Base-by-base conservation (phyloP, 805 yeast species). In the Wilhelminamyces savonicus region DNA sequence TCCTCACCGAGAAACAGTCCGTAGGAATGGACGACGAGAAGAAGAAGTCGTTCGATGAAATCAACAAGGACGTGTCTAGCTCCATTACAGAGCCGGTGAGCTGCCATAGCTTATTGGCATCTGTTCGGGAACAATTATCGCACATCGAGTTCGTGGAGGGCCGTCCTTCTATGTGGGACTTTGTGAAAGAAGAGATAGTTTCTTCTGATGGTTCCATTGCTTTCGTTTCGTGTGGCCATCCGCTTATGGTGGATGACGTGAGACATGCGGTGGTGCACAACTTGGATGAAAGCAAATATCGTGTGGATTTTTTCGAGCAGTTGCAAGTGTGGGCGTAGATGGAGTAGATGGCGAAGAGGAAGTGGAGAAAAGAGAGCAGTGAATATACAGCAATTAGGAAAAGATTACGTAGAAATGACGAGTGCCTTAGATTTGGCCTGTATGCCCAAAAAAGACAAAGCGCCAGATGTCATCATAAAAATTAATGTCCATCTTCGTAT, bases 101-200 rank as follows among this genome's bases (percentile, higher is more conserved):
- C n/a, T n/a, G n/a, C n/a, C n/a, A n/a, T n/a, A n/a, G n/a, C n/a
- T n/a, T n/a, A n/a, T n/a, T n/a, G n/a, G n/a, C n/a, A n/a, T n/a
- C n/a, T n/a, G n/a, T n/a, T n/a, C n/a, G n/a, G n/a, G n/a, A n/a
- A n/a, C n/a, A 50, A 10, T 45, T 56, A 13, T 33, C 45, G n/a
- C 59, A 61, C 36, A 42, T 69, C 24, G 57, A 52, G 16, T 66
- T 71, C 44, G 50, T 54, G 35, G 47, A 53, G 19, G 71, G 73
- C 3, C 15, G 22, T 4, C 25, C 22, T 5, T n/a, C 16, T 18
- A 24, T 25, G 24, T 23, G 30, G 22, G 27, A 39, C 10, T 41
- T 43, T 5, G 26, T 20, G 2, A 3, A 11, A 5, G 24, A 17
- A 10, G 26, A 23, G 3, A 50, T 71, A 9, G 26, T 29, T 5